phyloP scores from a whole-genome alignment of 495 filamentous ascomycete species.

The Hyaloscypha bicolor region DNA sequence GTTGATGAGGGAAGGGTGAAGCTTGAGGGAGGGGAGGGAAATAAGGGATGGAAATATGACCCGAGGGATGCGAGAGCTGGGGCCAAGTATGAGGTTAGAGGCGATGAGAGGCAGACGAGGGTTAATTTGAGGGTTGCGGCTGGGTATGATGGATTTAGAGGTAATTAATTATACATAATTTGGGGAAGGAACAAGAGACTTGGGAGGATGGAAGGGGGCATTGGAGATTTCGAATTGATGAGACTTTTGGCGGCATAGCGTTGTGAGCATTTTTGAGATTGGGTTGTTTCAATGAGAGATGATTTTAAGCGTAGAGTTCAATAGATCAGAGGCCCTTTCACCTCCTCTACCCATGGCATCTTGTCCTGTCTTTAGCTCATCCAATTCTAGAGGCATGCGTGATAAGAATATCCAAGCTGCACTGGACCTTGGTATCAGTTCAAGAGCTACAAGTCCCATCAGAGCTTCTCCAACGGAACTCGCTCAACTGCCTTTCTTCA shows the following conservation, averaged over 20 bases:
- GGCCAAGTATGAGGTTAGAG: neutral
- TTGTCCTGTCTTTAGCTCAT: neutral
- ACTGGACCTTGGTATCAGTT: neutral
- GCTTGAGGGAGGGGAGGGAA: constrained; percentile 36
- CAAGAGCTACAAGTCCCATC: neutral
- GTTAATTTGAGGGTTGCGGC: constrained; percentile 11
- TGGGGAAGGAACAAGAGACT: neutral
- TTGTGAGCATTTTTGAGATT: neutral
- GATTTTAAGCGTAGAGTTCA: neutral
- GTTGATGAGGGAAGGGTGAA: constrained; percentile 48
- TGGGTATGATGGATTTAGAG: constrained; percentile 8
- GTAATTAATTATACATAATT: neutral
- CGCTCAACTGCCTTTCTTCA: constrained; percentile 6
- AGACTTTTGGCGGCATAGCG: neutral
- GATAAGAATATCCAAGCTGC: neutral
- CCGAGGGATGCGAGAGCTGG: neutral
- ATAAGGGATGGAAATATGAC: neutral
- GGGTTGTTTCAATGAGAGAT: neutral
- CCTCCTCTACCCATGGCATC: neutral
- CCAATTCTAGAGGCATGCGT: neutral
- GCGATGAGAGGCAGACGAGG: neutral
- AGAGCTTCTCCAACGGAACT: neutral
- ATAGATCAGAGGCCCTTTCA: no score
- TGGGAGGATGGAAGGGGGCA: neutral
- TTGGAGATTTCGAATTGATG: neutral